Evolutionary conservation across 148 eudicot species (phyloP).

Genomic region (Rhododendron kiyosumense): DNA sequence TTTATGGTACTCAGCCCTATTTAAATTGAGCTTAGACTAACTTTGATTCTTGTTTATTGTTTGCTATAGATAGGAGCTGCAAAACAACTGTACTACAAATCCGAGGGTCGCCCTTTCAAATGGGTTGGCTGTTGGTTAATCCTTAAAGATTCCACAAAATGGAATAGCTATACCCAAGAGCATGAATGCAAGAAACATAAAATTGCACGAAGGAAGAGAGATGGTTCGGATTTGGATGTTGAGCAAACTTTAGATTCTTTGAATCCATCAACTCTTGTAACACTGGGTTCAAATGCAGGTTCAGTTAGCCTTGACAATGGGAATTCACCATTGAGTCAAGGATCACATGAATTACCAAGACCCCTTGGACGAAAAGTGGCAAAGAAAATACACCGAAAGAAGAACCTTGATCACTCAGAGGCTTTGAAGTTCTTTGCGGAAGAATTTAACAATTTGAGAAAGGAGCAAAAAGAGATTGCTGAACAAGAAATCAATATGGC

Average conservation of each 20-base stretch:
- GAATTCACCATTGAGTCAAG: not conserved
- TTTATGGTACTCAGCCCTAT: not conserved
- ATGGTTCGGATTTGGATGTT: not conserved
- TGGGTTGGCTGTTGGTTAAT: slow-evolving; percentile 1
- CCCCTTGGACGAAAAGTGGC: not conserved
- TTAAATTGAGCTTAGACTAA: not conserved
- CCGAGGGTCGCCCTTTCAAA: not conserved
- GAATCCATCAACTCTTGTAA: not conserved
- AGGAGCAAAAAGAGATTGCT: not conserved
- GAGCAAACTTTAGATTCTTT: not conserved
- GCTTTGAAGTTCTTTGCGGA: not conserved
- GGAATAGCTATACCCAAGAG: not conserved
- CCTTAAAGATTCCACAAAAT: not conserved
- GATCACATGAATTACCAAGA: not conserved
- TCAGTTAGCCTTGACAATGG: not conserved
- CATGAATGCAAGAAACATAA: not conserved
- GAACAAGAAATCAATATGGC: not conserved
- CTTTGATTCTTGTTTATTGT: not conserved
- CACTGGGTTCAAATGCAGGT: not conserved
- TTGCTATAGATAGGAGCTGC: not conserved
- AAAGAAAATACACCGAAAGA: not conserved
- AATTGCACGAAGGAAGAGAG: not conserved
- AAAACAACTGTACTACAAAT: not conserved
- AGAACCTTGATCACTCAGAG: not conserved
- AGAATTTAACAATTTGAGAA: not conserved